phyloP scores from a whole-genome alignment of 495 filamentous ascomycete species.

The Talaromyces adpressus region DNA sequence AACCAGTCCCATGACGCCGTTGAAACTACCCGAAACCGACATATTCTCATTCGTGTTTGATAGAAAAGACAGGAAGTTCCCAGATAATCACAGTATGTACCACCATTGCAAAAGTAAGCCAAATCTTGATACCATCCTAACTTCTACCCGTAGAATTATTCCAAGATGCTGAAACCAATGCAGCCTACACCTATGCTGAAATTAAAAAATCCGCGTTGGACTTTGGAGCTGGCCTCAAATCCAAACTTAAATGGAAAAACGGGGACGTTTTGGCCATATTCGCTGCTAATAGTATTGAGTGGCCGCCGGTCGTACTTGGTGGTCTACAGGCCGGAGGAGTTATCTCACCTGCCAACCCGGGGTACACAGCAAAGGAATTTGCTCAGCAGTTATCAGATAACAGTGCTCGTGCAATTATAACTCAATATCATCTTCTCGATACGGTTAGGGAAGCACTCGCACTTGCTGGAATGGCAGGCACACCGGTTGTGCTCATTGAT shows the following conservation, averaged over 20 bases:
- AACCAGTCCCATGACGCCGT: too few species aligned
- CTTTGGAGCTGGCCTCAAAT: slow-evolving; percentile 64
- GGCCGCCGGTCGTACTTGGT: slow-evolving; percentile 57
- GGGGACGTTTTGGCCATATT: slow-evolving; percentile 57
- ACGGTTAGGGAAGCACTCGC: slow-evolving; percentile 48
- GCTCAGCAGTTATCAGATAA: slow-evolving; percentile 70
- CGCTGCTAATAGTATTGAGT: slow-evolving; percentile 59
- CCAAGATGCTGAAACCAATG: slow-evolving; percentile 52
- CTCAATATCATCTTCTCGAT: slow-evolving; percentile 39
- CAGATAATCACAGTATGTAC: background rate
- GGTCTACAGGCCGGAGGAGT: slow-evolving; percentile 65
- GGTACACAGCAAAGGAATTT: slow-evolving; percentile 68
- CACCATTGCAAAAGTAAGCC: background rate
- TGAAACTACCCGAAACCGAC: background rate
- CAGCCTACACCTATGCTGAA: slow-evolving; percentile 58
- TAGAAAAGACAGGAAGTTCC: background rate
- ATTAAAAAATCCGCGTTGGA: slow-evolving; percentile 48
- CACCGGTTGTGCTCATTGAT: background rate
- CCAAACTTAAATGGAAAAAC: slow-evolving; percentile 59
- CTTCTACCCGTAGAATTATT: slow-evolving; percentile 51
- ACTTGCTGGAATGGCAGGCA: slow-evolving; percentile 51
- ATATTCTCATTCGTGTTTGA: background rate
- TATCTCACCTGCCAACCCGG: slow-evolving; percentile 67
- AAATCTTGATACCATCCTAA: background rate
- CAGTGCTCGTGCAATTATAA: slow-evolving; percentile 60